Evolutionary conservation across 1,139 yeast genomes (phyloP).

Genomic region (Suhomyces wounanorum): DNA sequence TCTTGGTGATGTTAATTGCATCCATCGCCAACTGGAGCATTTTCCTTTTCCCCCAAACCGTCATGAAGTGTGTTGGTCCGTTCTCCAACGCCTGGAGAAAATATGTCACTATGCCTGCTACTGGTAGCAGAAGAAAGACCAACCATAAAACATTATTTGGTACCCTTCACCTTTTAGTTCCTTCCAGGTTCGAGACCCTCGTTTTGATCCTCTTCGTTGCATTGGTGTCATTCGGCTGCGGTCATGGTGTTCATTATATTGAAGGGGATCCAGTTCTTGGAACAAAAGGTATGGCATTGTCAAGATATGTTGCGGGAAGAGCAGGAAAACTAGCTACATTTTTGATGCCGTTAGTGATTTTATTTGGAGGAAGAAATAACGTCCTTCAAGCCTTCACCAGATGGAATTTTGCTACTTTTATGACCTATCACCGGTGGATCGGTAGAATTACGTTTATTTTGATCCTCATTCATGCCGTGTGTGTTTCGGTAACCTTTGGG

Average conservation of each 20-base stretch:
- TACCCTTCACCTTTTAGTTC: conserved; percentile 22
- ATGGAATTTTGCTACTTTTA: conserved; percentile 40
- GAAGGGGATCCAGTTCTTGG: conserved; percentile 29
- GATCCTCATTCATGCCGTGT: conserved; percentile 38
- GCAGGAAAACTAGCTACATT: conserved; percentile 35
- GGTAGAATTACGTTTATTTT: conserved; percentile 33
- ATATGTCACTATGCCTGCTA: conserved; percentile 36
- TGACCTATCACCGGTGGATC: conserved; percentile 42
- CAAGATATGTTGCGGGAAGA: conserved; percentile 33
- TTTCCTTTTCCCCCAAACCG: conserved; percentile 28
- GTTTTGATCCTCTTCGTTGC: conserved; percentile 21
- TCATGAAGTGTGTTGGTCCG: conserved; percentile 25
- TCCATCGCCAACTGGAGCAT: conserved; percentile 45
- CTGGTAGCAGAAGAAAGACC: conserved; percentile 26
- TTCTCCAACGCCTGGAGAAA: conserved; percentile 29
- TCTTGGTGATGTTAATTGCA: conserved; percentile 41
- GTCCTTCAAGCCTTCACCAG: conserved; percentile 44
- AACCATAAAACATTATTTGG: conserved; percentile 22
- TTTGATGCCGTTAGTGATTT: conserved; percentile 35
- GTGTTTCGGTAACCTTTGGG: conserved; percentile 31
- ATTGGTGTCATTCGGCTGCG: conserved; percentile 15
- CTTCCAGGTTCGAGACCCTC: conserved; percentile 20
- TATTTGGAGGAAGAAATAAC: conserved; percentile 48
- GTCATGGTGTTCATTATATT: conserved; percentile 23
- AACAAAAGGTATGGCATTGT: conserved; percentile 20